These are phyloP conservation scores for Hyphopichia homilentoma DNA, from an alignment of 805 yeast genomes.

Conservation along the genomic window DNA sequence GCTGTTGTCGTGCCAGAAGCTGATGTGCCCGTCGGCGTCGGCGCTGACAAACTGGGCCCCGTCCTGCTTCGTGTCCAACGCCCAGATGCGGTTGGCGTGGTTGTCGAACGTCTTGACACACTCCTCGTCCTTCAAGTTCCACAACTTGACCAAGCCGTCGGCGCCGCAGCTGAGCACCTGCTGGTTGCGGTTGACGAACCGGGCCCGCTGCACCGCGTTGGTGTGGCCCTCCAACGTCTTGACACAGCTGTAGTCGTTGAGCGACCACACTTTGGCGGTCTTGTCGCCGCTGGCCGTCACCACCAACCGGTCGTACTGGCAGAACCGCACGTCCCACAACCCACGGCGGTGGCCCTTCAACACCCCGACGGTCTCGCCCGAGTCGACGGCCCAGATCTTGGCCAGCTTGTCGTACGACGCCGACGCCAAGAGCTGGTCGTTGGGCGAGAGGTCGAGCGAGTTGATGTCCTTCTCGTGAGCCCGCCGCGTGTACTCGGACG, in stretches of 20 bases:
- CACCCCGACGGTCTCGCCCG: constrained; percentile 86
- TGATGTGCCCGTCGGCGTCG: constrained; percentile 92
- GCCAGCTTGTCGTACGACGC: constrained; percentile 93
- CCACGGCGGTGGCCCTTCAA: constrained; percentile 92
- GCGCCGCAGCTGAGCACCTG: constrained; percentile 84
- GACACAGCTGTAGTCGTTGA: constrained; percentile 68
- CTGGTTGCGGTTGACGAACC: constrained; percentile 61
- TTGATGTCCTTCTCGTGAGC: constrained; percentile 98
- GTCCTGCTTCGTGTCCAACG: constrained; percentile 62
- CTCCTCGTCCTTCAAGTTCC: constrained; percentile 74
- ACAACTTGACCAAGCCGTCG: constrained; percentile 87
- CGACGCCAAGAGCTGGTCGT: constrained; percentile 83
- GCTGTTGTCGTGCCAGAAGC: constrained; percentile 86
- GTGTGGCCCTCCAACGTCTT: constrained; percentile 93
- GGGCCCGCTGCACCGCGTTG: constrained; percentile 82
- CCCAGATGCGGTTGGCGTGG: constrained; percentile 95
- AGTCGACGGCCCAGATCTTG: constrained; percentile 79
- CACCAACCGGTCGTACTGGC: constrained; percentile 70
- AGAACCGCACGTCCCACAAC: constrained; percentile 86
- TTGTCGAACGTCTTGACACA: constrained; percentile 79
- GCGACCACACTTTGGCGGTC: constrained; percentile 84
- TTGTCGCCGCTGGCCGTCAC: constrained; percentile 92
- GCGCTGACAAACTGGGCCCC: constrained; percentile 76
- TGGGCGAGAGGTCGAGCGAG: constrained; percentile 84
- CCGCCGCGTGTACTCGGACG: constrained; percentile 83